These are phyloP conservation scores for Cyberlindnera nakhonratchasimensis DNA, from an alignment of 805 yeast genomes.

Conservation along the genomic window DNA sequence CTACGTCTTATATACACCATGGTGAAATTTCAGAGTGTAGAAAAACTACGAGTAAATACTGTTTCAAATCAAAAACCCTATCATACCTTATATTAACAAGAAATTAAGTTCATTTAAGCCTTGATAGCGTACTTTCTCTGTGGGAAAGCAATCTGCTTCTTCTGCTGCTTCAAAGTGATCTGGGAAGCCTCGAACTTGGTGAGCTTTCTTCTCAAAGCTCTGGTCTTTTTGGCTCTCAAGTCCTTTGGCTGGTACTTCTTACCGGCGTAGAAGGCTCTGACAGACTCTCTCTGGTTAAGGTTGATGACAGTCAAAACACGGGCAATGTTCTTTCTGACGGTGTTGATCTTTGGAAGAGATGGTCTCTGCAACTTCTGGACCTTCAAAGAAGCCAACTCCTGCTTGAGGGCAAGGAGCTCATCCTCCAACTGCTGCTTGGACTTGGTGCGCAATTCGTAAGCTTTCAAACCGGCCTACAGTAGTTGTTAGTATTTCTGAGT, in stretches of 20 bases:
- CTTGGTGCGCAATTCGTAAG: conserved; percentile 95
- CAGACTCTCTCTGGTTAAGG: conserved; percentile 93
- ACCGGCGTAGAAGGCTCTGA: conserved; percentile 91
- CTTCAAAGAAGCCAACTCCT: conserved; percentile 92
- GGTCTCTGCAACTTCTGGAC: conserved; percentile 93
- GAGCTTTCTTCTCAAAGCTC: conserved; percentile 98
- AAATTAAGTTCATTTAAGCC: conserved; percentile 57
- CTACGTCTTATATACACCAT: not conserved
- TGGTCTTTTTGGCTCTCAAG: conserved; percentile 99
- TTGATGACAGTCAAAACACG: conserved; percentile 95
- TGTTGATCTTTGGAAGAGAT: conserved; percentile 92
- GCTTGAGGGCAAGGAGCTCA: conserved; percentile 93
- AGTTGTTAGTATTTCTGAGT: conserved; percentile 22
- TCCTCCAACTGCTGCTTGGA: conserved; percentile 94
- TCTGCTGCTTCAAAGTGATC: conserved; percentile 84
- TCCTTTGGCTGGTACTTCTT: conserved; percentile 97
- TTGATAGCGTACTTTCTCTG: conserved; percentile 97
- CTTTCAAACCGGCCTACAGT: conserved; percentile 78
- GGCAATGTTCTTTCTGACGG: conserved; percentile 98
- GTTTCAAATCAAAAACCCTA: conserved; percentile 21
- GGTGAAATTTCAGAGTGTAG: not conserved
- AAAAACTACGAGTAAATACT: not conserved
- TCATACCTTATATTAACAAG: conserved; percentile 28
- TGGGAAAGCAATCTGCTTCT: conserved; percentile 95
- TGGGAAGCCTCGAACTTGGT: conserved; percentile 80